Conservation (phyloP, 1,139 yeast species). For the Diutina ranongensis region DNA sequence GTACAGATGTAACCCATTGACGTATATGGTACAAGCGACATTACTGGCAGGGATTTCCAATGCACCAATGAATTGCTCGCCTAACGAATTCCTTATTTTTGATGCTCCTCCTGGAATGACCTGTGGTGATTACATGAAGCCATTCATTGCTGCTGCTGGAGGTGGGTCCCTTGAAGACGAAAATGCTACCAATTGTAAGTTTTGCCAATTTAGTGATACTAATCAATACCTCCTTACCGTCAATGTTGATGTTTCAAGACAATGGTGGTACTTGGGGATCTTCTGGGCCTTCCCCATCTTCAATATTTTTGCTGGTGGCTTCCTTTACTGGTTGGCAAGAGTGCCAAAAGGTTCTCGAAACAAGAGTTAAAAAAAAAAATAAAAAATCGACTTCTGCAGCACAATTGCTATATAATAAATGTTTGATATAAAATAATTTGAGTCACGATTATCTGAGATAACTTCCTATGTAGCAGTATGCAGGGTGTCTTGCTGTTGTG, state of each 20-base stretch:
- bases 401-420: too few species aligned
- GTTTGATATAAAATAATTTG: too few species aligned
- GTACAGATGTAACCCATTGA: constrained; percentile 44
- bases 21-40: constrained; percentile 42
- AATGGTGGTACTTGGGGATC: constrained; percentile 37
- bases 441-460: too few species aligned
- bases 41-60: constrained; percentile 23
- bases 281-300: constrained; percentile 31
- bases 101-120: constrained; percentile 20
- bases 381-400: too few species aligned
- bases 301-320: constrained; percentile 14
- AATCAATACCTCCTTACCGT: constrained; percentile 2
- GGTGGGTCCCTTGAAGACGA: constrained; percentile 47
- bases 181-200: constrained; percentile 21
- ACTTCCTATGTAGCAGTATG: too few species aligned
- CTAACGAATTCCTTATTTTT: constrained; percentile 8
- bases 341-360: constrained; percentile 18
- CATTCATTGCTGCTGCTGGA: constrained; percentile 13
- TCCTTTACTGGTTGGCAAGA: constrained; percentile 19
- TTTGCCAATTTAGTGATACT: constrained; percentile 22
- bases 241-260: constrained; percentile 33
- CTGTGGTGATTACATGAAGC: constrained; percentile 41
- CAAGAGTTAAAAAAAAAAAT: background rate
- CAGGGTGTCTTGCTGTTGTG: too few species aligned
- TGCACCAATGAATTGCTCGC: constrained; percentile 8